Conservation (phyloP, 495 filamentous ascomycete species). For the Pyronema domesticum region DNA sequence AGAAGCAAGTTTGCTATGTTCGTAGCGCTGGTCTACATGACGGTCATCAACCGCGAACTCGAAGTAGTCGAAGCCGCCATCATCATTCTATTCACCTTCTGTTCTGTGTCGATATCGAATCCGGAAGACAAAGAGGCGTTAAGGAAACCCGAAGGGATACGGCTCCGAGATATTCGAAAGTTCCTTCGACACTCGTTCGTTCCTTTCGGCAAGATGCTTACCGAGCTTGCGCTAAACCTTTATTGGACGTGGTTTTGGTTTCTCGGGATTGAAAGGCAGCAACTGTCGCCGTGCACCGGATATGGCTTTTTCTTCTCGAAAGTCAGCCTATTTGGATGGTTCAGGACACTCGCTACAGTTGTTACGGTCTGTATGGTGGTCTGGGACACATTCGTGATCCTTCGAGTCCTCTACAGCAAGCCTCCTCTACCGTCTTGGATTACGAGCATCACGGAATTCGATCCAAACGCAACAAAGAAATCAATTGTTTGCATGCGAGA, state of each 20-base stretch:
- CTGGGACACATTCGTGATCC: neutral
- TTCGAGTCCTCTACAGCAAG: neutral
- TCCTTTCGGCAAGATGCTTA: neutral
- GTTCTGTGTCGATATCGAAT: neutral
- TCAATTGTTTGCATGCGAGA: neutral
- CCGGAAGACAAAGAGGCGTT: neutral
- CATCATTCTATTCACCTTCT: neutral
- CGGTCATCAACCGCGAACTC: neutral
- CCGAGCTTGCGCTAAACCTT: neutral
- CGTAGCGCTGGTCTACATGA: neutral
- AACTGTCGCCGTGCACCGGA: neutral
- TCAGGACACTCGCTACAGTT: neutral
- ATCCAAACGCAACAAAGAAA: neutral
- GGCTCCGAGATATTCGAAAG: neutral
- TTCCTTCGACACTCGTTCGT: neutral
- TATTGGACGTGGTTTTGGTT: neutral
- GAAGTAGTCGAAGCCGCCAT: neutral
- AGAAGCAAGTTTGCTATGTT: too few relatives aligned
- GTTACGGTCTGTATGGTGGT: neutral
- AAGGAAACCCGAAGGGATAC: neutral
- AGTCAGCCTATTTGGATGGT: neutral
- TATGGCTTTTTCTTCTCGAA: neutral
- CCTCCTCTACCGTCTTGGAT: neutral
- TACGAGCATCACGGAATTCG: neutral
- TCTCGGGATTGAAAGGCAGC: neutral